Base-by-base conservation (phyloP, 169 alveolate species). In the Cryptosporidium viatorum region DNA sequence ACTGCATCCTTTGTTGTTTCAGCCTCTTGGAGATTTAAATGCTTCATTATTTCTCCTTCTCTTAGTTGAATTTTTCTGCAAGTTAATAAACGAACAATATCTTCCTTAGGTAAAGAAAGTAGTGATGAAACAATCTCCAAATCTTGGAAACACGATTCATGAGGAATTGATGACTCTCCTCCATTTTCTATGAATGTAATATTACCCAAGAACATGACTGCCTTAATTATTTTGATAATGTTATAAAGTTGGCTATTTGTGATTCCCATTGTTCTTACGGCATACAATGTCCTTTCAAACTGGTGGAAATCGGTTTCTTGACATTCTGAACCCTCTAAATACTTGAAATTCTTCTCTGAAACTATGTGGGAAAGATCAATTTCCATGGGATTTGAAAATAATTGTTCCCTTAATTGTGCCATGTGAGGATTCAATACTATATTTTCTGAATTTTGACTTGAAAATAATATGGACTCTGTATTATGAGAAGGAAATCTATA, bases 1-100 rank as follows among this genome's bases (percentile, higher is more conserved):
- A 98, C 92, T 10, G 99, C 97, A 93, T 98, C 99, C 89, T 99
- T 94, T 10, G 93, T 92, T 62, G 92, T 95, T 58, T 86, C 93
- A 0, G 98, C 97, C 80, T 95, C 96, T 70, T 92, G 94, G 26
- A 93, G 86, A 29, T 92, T 91, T 62, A 94, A 92, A 39, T 95
- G 95, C 86, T 95, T 96, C 41, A 94, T 94, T 80, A 91, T 92
- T 84, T 93, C 94, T 8, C 84, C 91, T 23, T 86, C 84, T 39
- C 58, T 68, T 6, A 70, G 71, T 21, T 31, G 89, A 71, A 91
- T 85, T 45, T 94, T 91, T 41, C 94, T 89, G 68, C 70, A 85
- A 71, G 95, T 91, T 45, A 93, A 84, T 10, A 93, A 73, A 31
- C 91, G 87, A 33, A 60, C 65, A 65, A 94, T 91, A 62, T 70